Base-by-base conservation (phyloP, 352 stramenopile genomes). In the Vaucheria bursata region DNA sequence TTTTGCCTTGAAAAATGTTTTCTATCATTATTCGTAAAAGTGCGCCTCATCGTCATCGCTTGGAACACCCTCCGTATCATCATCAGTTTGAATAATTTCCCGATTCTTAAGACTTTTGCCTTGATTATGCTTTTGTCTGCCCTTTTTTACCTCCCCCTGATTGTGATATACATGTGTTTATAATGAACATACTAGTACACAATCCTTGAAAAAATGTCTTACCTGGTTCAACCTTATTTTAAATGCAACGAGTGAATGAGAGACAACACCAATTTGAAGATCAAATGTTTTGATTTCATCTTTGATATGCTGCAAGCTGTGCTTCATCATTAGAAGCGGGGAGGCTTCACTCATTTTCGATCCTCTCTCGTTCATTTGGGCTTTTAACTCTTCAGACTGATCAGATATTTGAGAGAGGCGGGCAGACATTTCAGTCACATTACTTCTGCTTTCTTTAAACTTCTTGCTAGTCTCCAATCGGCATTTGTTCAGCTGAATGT, bases 251-350 rank as follows among this genome's bases (percentile, higher is more conserved):
- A 88, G 68, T 32, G 79, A 81, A 71, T 88, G 85, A 31, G 76
- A 79, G 29, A 87, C 70, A 29, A 88, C 85, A 36, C 85, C 85
- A 12, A 88, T 86, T 36, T 81, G 81, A 31, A 88, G 69, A 67
- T 88, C 85, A 64, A 88, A 87, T 1, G 79, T 82, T 72, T 80
- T 82, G 77, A 87, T 87, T 77, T 88, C 85, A 18, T 72, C 71
- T 72, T 87, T 87, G 39, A 90, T 80, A 64, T 87, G 68, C 39
- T 87, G 79, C 25, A 90, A 69, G n/a, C 86, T 85, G n/a, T 84
- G 69, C 64, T 90, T 90, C 52, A 90, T 90, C 49, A 79, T 80
- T 25, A 91, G 85, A 39, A 90, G 75, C 1, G 87, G 87, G 3
- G 81, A 87, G 7, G 87, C 87, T 79, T 90, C 87, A 50, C 84